phyloP scores from a whole-genome alignment of 164 flowering plant genomes.

The Saururus chinensis region DNA sequence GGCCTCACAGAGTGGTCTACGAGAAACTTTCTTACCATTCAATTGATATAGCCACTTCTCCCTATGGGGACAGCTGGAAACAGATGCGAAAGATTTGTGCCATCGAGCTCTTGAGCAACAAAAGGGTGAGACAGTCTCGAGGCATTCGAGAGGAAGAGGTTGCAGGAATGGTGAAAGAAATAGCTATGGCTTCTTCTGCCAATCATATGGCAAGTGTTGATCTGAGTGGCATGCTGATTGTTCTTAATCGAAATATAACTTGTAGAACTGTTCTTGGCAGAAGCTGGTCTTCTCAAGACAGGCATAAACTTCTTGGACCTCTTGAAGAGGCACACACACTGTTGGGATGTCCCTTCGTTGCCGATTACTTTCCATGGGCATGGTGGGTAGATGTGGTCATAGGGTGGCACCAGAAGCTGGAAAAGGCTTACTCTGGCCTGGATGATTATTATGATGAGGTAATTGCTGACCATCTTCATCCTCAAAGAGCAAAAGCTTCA shows the following conservation, averaged over 20 bases:
- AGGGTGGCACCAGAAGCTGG: constrained; percentile 14
- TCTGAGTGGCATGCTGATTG: constrained; percentile 13
- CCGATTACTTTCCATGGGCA: constrained; percentile 32
- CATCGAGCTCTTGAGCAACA: background rate
- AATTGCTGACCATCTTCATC: constrained; percentile 20
- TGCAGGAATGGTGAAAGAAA: background rate
- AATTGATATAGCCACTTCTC: background rate
- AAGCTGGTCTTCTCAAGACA: constrained; percentile 5
- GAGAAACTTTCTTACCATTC: background rate
- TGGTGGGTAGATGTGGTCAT: constrained; percentile 30
- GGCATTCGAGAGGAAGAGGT: background rate
- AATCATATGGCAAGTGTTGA: constrained; percentile 5
- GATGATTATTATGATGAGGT: constrained; percentile 20
- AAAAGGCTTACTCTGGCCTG: constrained; percentile 16
- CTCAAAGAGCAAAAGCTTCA: background rate
- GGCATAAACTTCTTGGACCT: constrained; percentile 1
- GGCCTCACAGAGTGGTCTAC: background rate
- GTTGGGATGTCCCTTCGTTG: constrained; percentile 12
- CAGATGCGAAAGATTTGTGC: background rate
- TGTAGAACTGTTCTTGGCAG: constrained; percentile 25
- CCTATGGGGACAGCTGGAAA: background rate
- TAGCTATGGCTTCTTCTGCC: background rate
- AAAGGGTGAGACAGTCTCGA: background rate
- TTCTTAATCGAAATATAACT: constrained; percentile 7
- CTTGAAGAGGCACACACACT: constrained; percentile 10